phyloP scores from a whole-genome alignment of 306 rosid genomes.

The Malus orientalis region DNA sequence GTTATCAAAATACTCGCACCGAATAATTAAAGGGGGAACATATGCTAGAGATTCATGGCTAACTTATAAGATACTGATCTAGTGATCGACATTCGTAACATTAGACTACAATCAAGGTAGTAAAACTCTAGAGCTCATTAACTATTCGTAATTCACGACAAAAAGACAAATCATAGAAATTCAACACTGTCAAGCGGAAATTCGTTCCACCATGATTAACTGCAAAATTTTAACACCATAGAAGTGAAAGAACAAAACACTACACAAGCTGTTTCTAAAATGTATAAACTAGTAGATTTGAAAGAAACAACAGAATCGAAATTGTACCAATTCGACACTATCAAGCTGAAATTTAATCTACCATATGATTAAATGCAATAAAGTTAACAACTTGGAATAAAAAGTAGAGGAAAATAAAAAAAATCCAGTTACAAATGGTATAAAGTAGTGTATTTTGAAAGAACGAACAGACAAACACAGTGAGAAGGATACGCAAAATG shows the following conservation, averaged over 20 bases:
- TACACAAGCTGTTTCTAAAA: background rate
- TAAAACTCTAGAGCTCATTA: background rate
- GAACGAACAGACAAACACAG: background rate
- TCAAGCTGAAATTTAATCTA: background rate
- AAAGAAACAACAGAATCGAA: background rate
- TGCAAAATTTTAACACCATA: background rate
- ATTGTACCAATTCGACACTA: background rate
- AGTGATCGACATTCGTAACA: background rate
- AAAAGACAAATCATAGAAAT: background rate
- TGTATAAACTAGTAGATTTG: background rate
- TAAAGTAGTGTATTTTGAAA: background rate
- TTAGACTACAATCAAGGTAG: background rate
- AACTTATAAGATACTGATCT: background rate
- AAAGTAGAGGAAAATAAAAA: background rate
- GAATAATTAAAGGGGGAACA: background rate
- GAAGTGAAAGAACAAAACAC: background rate
- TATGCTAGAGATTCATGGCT: background rate
- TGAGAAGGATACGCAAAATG: conserved; percentile 48
- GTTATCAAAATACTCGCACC: background rate
- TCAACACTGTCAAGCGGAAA: background rate
- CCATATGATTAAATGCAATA: background rate
- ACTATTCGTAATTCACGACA: background rate
- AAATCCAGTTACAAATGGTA: background rate
- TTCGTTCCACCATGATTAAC: background rate
- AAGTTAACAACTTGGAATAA: background rate